phyloP scores from a whole-genome alignment of 306 rosid species.

The Bauhinia variegata region DNA sequence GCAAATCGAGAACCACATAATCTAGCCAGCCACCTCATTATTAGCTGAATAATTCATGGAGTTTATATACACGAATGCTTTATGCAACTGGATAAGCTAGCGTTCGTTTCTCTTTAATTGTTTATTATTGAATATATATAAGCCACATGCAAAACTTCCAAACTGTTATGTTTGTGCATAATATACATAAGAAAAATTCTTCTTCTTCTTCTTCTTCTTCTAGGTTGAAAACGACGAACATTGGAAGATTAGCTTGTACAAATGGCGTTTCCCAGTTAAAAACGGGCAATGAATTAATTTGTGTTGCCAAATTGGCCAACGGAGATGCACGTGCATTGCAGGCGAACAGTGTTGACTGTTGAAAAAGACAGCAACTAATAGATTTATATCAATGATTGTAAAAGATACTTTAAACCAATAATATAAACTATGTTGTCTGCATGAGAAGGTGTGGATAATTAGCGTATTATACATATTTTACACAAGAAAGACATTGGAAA shows the following conservation, averaged over 20 bases:
- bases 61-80: conserved; percentile 28
- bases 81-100: conserved; percentile 34
- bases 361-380: not conserved
- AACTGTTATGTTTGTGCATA: not conserved
- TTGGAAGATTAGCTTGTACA: not conserved
- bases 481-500: conserved; percentile 16
- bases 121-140: conserved; percentile 6
- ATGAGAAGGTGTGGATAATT: conserved; percentile 9
- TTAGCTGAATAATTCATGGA: not conserved
- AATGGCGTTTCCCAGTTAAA: conserved; percentile 14
- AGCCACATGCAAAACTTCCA: conserved; percentile 6
- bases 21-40: not conserved
- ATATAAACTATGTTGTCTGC: not conserved
- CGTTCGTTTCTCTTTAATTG: conserved; percentile 11
- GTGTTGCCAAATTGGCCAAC: conserved; percentile 13
- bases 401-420: not conserved
- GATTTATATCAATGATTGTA: not conserved
- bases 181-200: too few species aligned
- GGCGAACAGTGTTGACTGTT: not conserved
- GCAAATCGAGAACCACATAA: too few species aligned
- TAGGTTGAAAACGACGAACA: conserved; percentile 1
- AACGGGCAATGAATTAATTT: conserved; percentile 13
- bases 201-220: too few species aligned
- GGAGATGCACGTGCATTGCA: too few species aligned
- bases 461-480: conserved; percentile 22